Evolutionary conservation across 805 yeast species (phyloP).

Genomic region (Pichia cephalocereana): DNA sequence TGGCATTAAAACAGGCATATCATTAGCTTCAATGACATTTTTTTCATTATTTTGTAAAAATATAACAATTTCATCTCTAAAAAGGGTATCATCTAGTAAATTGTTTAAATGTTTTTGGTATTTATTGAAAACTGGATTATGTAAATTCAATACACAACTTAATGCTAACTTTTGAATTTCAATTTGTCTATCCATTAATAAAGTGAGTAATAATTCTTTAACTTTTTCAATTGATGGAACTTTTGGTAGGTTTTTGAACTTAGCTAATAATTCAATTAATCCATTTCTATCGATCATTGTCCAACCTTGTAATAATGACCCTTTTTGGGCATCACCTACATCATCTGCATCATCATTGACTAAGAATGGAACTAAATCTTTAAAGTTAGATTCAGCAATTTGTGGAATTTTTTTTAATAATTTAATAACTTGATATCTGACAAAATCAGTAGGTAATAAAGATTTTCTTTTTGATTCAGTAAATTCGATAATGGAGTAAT

Average conservation of each 20-base stretch:
- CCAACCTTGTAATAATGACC: slow-evolving; percentile 19
- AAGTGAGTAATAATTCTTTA: slow-evolving; percentile 39
- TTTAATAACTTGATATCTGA: slow-evolving; percentile 49
- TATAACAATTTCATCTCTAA: slow-evolving; percentile 73
- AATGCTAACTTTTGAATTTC: slow-evolving; percentile 68
- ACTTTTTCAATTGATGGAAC: slow-evolving; percentile 45
- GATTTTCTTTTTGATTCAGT: slow-evolving; percentile 30
- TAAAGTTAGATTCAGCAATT: slow-evolving; percentile 58
- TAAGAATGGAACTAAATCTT: slow-evolving; percentile 49
- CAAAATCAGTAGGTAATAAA: slow-evolving; percentile 31
- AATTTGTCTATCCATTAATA: slow-evolving; percentile 52
- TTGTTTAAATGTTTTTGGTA: slow-evolving; percentile 68
- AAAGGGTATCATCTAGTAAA: slow-evolving; percentile 70
- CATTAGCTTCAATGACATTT: slow-evolving; percentile 48
- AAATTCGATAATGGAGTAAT: slow-evolving; percentile 29
- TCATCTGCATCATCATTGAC: slow-evolving; percentile 29
- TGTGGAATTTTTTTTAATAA: slow-evolving; percentile 50
- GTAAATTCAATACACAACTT: slow-evolving; percentile 57
- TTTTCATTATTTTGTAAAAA: slow-evolving; percentile 48
- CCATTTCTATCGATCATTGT: slow-evolving; percentile 41
- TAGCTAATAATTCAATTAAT: slow-evolving; percentile 52
- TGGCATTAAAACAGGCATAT: slow-evolving; percentile 56
- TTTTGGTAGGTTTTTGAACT: slow-evolving; percentile 55
- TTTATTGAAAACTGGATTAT: slow-evolving; percentile 46
- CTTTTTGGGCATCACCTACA: slow-evolving; percentile 22